Base-by-base conservation (phyloP, 306 rosid genomes). In the Cucumis hystrix region DNA sequence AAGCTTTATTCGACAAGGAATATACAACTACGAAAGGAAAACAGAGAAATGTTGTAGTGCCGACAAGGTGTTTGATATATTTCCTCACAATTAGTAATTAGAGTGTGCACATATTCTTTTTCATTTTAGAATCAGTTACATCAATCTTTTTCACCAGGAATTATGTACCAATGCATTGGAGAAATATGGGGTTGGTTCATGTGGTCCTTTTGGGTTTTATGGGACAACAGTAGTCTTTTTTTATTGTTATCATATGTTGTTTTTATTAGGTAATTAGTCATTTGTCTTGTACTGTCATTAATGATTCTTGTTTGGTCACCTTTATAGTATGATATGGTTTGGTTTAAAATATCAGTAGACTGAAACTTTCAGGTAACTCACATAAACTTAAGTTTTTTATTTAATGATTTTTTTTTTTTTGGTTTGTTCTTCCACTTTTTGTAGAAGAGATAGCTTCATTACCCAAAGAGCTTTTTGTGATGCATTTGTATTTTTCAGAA, bases 191-290 rank as follows among this genome's bases (percentile, higher is more conserved):
- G 99, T 96, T 83, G 99, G 99, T 69, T 96, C 99, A 52, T 96
- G 99, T 77, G 99, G 99, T 83, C 99, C 99, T 78, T 98, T 98
- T 77, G 97, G 96, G 75, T 95, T 95, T 85, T 95, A 95, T 84
- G 99, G 97, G 82, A 92, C 96, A 70, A 91, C 5, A 52, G 15
- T 28, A n/a, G n/a, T 68, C 10, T 11, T 66, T 66, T 39, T 66
- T 28, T 28, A 1, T 28, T 28, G 52, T 39, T 66, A 39, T 66
- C 9, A 21, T 70, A 70, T 70, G 58, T 43, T 70, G 76, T 8
- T 70, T 70, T 68, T 21, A 47, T 49, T 70, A 47, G 41, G 23
- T 13, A 70, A 47, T 23, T 70, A 25, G 61, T 72, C n/a, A 52
- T 52, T 51, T 2, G 45, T 52, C 77, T 33, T 51, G 6, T 47